Percentiles rank a stretch among this genome's conserved stretches.
These are phyloP conservation scores for Coemansia sp. DNA, from an alignment of 192 early-diverging fungal genomes.

Conservation along the genomic window DNA sequence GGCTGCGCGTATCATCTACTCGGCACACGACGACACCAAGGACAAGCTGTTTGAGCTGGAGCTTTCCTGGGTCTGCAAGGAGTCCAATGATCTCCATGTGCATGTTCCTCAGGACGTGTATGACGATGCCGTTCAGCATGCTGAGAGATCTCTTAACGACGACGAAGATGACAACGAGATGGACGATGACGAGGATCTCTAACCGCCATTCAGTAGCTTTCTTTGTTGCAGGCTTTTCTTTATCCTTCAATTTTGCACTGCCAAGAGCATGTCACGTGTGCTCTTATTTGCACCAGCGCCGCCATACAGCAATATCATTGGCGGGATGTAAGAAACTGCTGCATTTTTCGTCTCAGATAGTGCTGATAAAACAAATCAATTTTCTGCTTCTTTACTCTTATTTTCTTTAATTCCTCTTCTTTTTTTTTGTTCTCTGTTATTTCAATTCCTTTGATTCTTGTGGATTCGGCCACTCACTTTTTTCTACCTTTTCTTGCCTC, in stretches of 20 bases:
- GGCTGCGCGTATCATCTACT: conserved; percentile 93
- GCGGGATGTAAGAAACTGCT: no score
- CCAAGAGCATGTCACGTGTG: not conserved
- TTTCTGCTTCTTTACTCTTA: not conserved
- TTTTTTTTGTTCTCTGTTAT: not conserved
- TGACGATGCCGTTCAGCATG: conserved; percentile 71
- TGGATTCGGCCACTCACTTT: not conserved
- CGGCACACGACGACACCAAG: conserved; percentile 94
- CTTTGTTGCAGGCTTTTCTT: not conserved
- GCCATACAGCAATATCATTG: no score
- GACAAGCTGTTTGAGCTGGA: conserved; percentile 99
- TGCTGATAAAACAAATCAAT: not conserved
- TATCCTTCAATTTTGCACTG: not conserved
- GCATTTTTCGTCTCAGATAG: no score
- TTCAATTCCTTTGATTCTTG: not conserved
- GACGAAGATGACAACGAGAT: conserved; percentile 48
- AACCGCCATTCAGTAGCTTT: not conserved
- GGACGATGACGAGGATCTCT: conserved; percentile 38
- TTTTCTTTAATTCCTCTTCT: not conserved
- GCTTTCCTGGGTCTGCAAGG: conserved; percentile 91
- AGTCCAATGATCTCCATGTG: conserved; percentile 74
- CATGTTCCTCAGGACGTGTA: conserved; percentile 87
- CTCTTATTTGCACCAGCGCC: not conserved
- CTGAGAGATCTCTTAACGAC: conserved; percentile 38
- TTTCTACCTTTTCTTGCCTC: not conserved